Evolutionary conservation across 352 stramenopile genomes (phyloP).

Genomic region (Pseudoperonospora humuli): DNA sequence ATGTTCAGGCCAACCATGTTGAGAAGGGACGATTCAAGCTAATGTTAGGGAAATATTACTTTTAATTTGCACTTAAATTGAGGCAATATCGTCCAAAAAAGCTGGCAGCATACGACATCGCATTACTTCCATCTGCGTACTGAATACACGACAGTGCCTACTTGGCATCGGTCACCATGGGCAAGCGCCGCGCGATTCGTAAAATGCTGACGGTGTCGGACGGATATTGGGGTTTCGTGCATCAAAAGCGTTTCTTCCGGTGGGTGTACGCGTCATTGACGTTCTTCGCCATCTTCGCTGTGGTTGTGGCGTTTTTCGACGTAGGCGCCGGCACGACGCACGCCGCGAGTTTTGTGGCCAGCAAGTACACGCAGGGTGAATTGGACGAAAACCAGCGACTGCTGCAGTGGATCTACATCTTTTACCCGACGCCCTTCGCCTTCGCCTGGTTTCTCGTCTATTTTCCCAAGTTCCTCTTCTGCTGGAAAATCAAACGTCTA

Average conservation of each 20-base stretch:
- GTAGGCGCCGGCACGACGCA: slow-evolving; percentile 49
- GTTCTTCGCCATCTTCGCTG: slow-evolving; percentile 70
- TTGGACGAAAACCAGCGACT: slow-evolving; percentile 69
- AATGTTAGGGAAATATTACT: no score
- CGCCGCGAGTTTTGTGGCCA: slow-evolving; percentile 36
- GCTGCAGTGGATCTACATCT: slow-evolving; percentile 65
- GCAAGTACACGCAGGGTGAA: slow-evolving; percentile 44
- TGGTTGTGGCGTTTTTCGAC: slow-evolving; percentile 69
- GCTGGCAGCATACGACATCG: no score
- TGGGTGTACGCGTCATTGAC: slow-evolving; percentile 65
- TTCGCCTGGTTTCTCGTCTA: slow-evolving; percentile 72
- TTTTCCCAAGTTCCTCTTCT: slow-evolving; percentile 75
- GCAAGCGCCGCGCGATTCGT: slow-evolving; percentile 47
- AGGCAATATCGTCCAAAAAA: no score
- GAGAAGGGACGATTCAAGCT: no score
- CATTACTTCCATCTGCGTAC: no score
- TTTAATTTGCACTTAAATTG: no score
- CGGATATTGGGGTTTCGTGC: slow-evolving; percentile 70
- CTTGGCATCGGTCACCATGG: slow-evolving; percentile 27
- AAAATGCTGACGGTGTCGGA: slow-evolving; percentile 70
- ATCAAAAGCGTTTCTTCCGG: slow-evolving; percentile 67
- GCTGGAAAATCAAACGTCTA: slow-evolving; percentile 67
- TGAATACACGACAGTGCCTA: slow-evolving; percentile 4
- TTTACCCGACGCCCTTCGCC: slow-evolving; percentile 60
- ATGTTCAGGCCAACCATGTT: no score